Conservation (phyloP, 2,329 filamentous ascomycete species). For the Cryphonectria japonica region DNA sequence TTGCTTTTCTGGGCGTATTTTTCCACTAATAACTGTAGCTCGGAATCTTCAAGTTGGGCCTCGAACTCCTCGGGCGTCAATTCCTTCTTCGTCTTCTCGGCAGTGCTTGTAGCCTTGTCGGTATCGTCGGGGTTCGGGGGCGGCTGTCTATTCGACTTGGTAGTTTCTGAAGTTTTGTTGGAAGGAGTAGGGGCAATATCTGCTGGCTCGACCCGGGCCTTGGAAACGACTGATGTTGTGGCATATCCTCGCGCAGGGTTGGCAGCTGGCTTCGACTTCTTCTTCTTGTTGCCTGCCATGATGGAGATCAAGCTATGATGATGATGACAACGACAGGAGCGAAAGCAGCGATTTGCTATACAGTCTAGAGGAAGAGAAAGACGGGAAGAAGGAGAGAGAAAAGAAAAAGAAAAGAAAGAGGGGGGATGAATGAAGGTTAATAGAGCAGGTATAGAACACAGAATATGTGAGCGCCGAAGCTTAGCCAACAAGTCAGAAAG, state of each 20-base stretch:
- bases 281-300: constrained; percentile 82
- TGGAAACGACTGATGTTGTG: constrained; percentile 89
- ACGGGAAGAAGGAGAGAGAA: too few species aligned
- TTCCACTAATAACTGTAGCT: constrained; percentile 85
- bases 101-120: constrained; percentile 29
- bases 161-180: constrained; percentile 32
- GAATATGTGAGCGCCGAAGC: not conserved
- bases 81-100: constrained; percentile 44
- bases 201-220: constrained; percentile 66
- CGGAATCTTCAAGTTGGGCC: constrained; percentile 84
- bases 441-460: not conserved
- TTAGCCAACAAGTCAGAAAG: not conserved
- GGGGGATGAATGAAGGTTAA: not conserved
- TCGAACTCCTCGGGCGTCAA: constrained; percentile 89
- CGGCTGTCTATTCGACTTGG: constrained; percentile 29
- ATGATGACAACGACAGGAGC: constrained; percentile 2
- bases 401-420: not conserved
- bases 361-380: not conserved
- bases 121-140: constrained; percentile 32
- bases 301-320: constrained; percentile 23
- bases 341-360: constrained; percentile 1
- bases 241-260: constrained; percentile 93
- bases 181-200: constrained; percentile 37
- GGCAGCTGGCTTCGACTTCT: constrained; percentile 87
- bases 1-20: constrained; percentile 79